A percentile compares a stretch with the other conserved stretches of the same genome.
Evolutionary conservation across 1,284 basidiomycete species (phyloP).

Genomic region (Ustilago nuda): DNA sequence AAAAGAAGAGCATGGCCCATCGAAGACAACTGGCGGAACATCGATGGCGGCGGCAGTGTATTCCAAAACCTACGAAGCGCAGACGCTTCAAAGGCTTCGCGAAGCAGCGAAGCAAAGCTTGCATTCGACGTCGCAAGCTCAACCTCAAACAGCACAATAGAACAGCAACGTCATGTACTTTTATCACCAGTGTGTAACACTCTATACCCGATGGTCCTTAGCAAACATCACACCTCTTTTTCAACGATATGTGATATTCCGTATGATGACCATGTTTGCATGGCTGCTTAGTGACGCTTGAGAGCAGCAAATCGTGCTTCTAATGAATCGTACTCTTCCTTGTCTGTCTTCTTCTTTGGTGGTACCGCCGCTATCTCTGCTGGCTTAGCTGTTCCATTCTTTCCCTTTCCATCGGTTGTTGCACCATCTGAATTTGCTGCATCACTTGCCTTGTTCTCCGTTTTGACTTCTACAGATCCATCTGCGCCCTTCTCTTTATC

Average conservation of each 20-base stretch:
- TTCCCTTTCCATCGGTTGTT: conserved; percentile 14
- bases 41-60: conserved; percentile 19
- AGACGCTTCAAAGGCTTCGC: conserved; percentile 28
- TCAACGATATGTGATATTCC: neutral
- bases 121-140: conserved; percentile 3
- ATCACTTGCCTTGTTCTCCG: conserved; percentile 12
- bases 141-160: conserved; percentile 27
- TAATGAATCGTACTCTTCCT: conserved; percentile 47
- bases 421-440: conserved; percentile 20
- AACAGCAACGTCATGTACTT: conserved; percentile 7
- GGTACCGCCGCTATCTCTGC: conserved; percentile 20
- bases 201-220: conserved; percentile 11
- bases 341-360: conserved; percentile 28
- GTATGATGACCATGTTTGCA: neutral
- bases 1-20: neutral
- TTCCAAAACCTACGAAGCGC: conserved; percentile 34
- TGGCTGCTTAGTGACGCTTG: conserved; percentile 26
- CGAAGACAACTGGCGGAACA: neutral
- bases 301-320: conserved; percentile 54
- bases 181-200: conserved; percentile 4
- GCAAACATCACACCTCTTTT: neutral
- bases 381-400: conserved; percentile 10
- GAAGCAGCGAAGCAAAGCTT: conserved; percentile 22
- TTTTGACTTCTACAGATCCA: neutral
- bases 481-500: neutral